Percentiles rank a stretch among this genome's conserved stretches.
phyloP scores from a whole-genome alignment of 257 asterid species.

The Solanum lignicaule region DNA sequence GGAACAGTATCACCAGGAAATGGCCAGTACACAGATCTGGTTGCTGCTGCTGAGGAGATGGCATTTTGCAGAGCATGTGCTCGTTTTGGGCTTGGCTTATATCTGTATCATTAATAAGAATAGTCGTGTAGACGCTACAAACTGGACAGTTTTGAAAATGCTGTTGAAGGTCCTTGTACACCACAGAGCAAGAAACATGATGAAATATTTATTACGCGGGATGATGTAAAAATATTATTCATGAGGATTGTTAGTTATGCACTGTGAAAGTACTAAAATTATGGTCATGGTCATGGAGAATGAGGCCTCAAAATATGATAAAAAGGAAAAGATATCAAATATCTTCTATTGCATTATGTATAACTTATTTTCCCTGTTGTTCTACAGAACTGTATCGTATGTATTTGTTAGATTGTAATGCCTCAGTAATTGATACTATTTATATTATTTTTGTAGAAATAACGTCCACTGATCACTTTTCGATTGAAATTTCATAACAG shows the following conservation, averaged over 20 bases:
- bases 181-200: background rate
- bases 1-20: slow-evolving; percentile 57
- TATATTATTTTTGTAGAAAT: background rate
- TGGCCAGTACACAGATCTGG: slow-evolving; percentile 41
- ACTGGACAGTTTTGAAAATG: background rate
- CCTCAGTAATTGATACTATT: background rate
- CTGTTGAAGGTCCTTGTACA: background rate
- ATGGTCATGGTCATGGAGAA: background rate
- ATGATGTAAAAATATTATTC: background rate
- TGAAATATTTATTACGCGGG: background rate
- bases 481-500: background rate
- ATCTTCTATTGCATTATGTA: background rate
- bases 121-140: slow-evolving; percentile 27
- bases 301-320: background rate
- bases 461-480: background rate
- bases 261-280: background rate
- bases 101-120: slow-evolving; percentile 46
- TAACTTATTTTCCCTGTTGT: background rate
- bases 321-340: background rate
- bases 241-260: background rate
- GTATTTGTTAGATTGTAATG: background rate
- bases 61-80: slow-evolving; percentile 96
- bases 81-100: slow-evolving; percentile 90
- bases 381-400: background rate
- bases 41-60: slow-evolving; percentile 84